Conservation (phyloP, 768 basidiomycete genomes). For the Pholiota microspora region DNA sequence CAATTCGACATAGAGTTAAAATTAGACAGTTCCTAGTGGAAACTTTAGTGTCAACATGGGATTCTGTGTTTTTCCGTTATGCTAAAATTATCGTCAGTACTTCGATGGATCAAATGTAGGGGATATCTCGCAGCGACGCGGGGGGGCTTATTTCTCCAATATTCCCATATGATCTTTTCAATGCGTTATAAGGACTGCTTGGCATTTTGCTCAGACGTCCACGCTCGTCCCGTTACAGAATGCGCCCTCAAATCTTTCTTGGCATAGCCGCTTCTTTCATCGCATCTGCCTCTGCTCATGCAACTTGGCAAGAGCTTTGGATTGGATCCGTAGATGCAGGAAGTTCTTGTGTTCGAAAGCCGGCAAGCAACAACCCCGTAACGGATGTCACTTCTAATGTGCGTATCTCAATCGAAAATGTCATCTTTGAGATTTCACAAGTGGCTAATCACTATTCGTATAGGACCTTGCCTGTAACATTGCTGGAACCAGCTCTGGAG, state of each 20-base stretch:
- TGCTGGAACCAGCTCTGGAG: conserved; percentile 3
- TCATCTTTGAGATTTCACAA: neutral
- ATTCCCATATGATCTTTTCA: conserved; percentile 1
- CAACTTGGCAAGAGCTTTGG: conserved; percentile 56
- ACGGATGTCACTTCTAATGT: conserved; percentile 31
- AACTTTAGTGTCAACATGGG: neutral
- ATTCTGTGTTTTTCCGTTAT: conserved; percentile 1
- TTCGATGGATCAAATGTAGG: conserved; percentile 6
- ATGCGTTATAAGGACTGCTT: conserved; percentile 3
- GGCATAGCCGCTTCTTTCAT: conserved; percentile 29
- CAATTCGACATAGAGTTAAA: neutral
- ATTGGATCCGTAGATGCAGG: conserved; percentile 48
- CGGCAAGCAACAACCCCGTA: conserved; percentile 46
- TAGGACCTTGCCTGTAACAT: conserved; percentile 6
- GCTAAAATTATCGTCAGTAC: neutral
- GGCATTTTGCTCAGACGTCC: neutral
- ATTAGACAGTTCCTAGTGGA: neutral
- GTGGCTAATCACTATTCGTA: neutral
- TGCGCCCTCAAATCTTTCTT: conserved; percentile 3
- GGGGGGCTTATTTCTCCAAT: conserved; percentile 10
- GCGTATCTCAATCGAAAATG: conserved; percentile 10
- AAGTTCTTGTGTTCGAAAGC: conserved; percentile 42
- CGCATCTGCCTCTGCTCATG: conserved; percentile 45
- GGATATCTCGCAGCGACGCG: conserved; percentile 1
- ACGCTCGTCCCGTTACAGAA: neutral